phyloP scores from a whole-genome alignment of 352 stramenopile species.

The Pythium aphanidermatum region DNA sequence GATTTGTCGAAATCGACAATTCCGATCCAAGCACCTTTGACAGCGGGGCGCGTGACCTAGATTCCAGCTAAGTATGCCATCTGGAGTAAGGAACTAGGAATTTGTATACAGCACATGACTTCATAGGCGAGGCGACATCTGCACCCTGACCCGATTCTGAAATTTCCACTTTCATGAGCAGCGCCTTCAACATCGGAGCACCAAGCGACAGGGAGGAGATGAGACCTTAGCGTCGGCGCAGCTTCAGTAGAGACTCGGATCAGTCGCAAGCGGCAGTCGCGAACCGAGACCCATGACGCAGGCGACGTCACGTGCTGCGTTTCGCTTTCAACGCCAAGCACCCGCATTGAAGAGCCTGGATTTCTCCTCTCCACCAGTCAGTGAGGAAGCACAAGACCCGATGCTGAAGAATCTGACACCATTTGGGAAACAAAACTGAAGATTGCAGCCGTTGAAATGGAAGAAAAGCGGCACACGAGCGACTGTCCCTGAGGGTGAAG shows the following conservation, averaged over 20 bases:
- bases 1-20: too few relatives aligned
- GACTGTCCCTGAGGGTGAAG: too few relatives aligned
- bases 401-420: background rate
- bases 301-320: background rate
- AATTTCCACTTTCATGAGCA: conserved; percentile 4
- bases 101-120: too few relatives aligned
- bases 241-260: background rate
- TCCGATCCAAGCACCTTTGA: too few relatives aligned
- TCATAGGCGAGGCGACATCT: background rate
- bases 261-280: background rate
- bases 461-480: too few relatives aligned
- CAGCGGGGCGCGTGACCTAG: too few relatives aligned
- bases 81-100: too few relatives aligned
- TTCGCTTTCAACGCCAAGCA: background rate
- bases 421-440: background rate
- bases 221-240: background rate
- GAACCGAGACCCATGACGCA: background rate
- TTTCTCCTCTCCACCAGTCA: too few relatives aligned
- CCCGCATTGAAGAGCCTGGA: too few relatives aligned
- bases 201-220: conserved; percentile 1
- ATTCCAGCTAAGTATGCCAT: too few relatives aligned
- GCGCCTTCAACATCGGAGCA: conserved; percentile 3
- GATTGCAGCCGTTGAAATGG: too few relatives aligned
- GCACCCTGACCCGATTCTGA: background rate
- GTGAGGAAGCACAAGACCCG: too few relatives aligned